Evolutionary conservation across 805 yeast genomes (phyloP), one percentile per base, ranked within the genome.

Genomic region (Candida insectorum): DNA sequence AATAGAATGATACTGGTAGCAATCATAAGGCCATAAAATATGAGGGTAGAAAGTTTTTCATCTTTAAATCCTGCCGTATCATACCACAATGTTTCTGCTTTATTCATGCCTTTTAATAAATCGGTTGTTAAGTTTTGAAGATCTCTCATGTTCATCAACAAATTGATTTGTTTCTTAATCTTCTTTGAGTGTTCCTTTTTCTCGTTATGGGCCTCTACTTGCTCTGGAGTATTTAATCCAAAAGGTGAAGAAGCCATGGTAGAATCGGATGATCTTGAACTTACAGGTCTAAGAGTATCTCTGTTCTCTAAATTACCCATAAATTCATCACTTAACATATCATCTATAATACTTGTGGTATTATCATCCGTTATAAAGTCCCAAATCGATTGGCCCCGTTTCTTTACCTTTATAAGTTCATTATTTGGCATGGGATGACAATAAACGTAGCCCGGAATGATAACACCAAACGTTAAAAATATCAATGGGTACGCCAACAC

Each of bases 1-100:
- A 74, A 54, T 0, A 71, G 35, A 13, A 76, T 56, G 8, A 73
- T 54, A 4, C 58, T 43, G 0, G 71, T 45, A 4, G 54, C 54
- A 8, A 41, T 44, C 11, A 57, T 40, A 6, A 62, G 49, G 1
- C 59, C 60, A 41, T 65, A 65, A 43, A 71, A 67, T n/a, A 84
- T 48, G 5, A 76, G 62, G 0, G 93, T 81, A 0, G 93, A 75
- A 16, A 66, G 56, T 28, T 74, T 65, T 45, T 85, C 94, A 52
- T 85, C 83, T 43, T 67, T 69, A 50, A 86, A 86, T 7, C 82
- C 82, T 18, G 83, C 83, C 4, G 81, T 69, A 9, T 80, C 82
- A 45, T 66, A 71, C 46, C 79, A 62, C 34, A 78, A 69, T 22
- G 60, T 59, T 37, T 84, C 87, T 6, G 73, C 54, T 12, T 60